Percentiles rank a stretch among this genome's conserved stretches.
Evolutionary conservation across 1,139 yeast species (phyloP).

Genomic region (Yamadazyma friedrichii): DNA sequence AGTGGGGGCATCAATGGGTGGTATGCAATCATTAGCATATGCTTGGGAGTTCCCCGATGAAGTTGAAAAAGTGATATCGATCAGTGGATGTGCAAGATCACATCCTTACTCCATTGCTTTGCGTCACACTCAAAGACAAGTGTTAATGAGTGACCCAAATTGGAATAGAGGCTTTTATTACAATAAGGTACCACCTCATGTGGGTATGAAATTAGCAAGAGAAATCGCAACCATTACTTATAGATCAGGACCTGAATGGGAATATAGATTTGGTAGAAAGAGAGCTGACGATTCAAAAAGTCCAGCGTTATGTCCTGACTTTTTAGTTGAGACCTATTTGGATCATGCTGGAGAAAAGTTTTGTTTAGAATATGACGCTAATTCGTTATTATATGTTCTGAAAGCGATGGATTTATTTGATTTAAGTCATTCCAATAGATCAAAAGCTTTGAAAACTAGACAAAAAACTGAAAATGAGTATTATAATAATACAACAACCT

Average conservation of each 20-base stretch:
- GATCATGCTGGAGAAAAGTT: slow-evolving; percentile 96
- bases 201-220: slow-evolving; percentile 91
- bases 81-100: slow-evolving; percentile 89
- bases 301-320: slow-evolving; percentile 92
- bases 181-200: slow-evolving; percentile 78
- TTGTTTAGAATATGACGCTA: slow-evolving; percentile 88
- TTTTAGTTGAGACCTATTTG: slow-evolving; percentile 83
- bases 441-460: slow-evolving; percentile 42
- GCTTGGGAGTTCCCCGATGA: slow-evolving; percentile 80
- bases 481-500: slow-evolving; percentile 9
- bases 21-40: slow-evolving; percentile 91
- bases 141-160: slow-evolving; percentile 89
- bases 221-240: slow-evolving; percentile 94
- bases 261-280: slow-evolving; percentile 82
- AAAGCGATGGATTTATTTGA: slow-evolving; percentile 96
- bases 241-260: slow-evolving; percentile 98
- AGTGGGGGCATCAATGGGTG: slow-evolving; percentile 95
- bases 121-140: slow-evolving; percentile 91
- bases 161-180: slow-evolving; percentile 93
- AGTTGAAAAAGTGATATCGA: slow-evolving; percentile 70
- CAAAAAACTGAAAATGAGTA: slow-evolving; percentile 30
- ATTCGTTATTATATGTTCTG: slow-evolving; percentile 79
- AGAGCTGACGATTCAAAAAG: slow-evolving; percentile 76
- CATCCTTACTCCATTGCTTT: slow-evolving; percentile 94
- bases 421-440: slow-evolving; percentile 53